A percentile compares a stretch with the other conserved stretches of the same genome.
Evolutionary conservation across 768 basidiomycete species (phyloP).

Genomic region (Lentinula raphanica): DNA sequence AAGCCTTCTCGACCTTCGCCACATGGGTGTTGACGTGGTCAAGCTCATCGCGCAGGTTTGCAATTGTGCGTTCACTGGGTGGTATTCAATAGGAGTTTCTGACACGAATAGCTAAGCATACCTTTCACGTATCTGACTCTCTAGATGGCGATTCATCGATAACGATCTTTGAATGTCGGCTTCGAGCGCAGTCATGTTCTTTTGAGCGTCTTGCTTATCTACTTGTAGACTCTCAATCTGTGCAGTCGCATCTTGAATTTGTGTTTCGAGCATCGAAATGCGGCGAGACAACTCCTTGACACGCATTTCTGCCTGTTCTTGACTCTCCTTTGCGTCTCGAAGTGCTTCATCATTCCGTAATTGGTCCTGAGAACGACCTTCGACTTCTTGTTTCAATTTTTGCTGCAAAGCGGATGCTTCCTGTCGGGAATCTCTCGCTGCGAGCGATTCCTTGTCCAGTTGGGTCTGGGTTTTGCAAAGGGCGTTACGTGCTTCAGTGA

Average conservation of each 20-base stretch:
- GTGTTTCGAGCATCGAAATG: slow-evolving; percentile 29
- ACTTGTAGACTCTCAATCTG: slow-evolving; percentile 35
- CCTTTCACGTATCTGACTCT: slow-evolving; percentile 63
- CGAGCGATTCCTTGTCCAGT: slow-evolving; percentile 10
- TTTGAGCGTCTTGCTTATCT: slow-evolving; percentile 49
- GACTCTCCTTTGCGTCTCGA: slow-evolving; percentile 20
- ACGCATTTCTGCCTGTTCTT: slow-evolving; percentile 26
- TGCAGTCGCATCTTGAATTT: slow-evolving; percentile 34
- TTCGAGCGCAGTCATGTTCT: slow-evolving; percentile 51
- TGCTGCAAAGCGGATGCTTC: slow-evolving; percentile 21
- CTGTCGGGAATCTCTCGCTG: slow-evolving; percentile 23
- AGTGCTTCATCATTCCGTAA: slow-evolving; percentile 28
- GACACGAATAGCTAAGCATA: slow-evolving; percentile 22
- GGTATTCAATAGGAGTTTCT: background rate
- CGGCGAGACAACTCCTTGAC: slow-evolving; percentile 31
- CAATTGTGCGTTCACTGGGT: slow-evolving; percentile 43
- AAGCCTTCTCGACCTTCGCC: slow-evolving; percentile 49
- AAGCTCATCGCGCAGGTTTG: slow-evolving; percentile 28
- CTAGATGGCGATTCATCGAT: slow-evolving; percentile 57
- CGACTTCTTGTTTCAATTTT: slow-evolving; percentile 33
- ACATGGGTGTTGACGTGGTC: slow-evolving; percentile 39
- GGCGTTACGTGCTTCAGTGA: slow-evolving; percentile 12
- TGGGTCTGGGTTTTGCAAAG: slow-evolving; percentile 12
- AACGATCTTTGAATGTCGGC: slow-evolving; percentile 62
- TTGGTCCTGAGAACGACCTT: slow-evolving; percentile 27